These are phyloP conservation scores for Boletus subparvulus DNA, from an alignment of 768 basidiomycete genomes.

Conservation along the genomic window DNA sequence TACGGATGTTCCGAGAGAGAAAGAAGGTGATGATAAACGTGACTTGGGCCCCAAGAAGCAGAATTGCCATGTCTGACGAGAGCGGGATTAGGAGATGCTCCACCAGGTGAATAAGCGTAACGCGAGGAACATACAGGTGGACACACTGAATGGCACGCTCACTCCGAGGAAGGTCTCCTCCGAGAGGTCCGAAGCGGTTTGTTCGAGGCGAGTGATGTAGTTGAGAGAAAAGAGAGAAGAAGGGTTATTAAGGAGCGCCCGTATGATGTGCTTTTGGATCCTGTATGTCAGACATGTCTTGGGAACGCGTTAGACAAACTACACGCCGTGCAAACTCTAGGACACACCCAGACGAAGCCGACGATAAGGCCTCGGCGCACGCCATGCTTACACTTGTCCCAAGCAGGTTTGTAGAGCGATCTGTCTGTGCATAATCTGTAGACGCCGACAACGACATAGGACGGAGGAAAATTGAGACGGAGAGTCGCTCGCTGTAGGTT, in stretches of 20 bases:
- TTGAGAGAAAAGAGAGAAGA: conserved; percentile 29
- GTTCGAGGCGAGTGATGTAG: conserved; percentile 27
- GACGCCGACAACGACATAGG: conserved; percentile 81
- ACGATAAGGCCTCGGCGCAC: conserved; percentile 65
- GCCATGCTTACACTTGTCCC: conserved; percentile 85
- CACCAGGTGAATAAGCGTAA: background rate
- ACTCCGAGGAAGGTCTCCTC: conserved; percentile 64
- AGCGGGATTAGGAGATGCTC: background rate
- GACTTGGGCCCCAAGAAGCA: conserved; percentile 73
- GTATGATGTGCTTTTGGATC: conserved; percentile 68
- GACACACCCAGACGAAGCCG: conserved; percentile 66
- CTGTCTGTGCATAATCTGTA: conserved; percentile 81
- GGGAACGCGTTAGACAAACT: background rate
- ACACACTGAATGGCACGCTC: conserved; percentile 61
- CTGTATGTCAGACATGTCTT: conserved; percentile 69
- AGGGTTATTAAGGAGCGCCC: conserved; percentile 29
- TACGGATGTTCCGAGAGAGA: conserved; percentile 76
- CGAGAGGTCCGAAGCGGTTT: conserved; percentile 30
- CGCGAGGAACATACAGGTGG: conserved; percentile 54
- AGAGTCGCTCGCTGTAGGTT: conserved; percentile 52
- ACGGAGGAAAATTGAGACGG: conserved; percentile 74
- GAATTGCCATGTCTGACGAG: conserved; percentile 63
- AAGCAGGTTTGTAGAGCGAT: conserved; percentile 66
- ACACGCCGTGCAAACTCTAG: background rate
- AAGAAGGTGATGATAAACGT: conserved; percentile 80